Conservation (phyloP, 225 moss, liverwort and hornwort species). For the Takakia lepidozioides region DNA sequence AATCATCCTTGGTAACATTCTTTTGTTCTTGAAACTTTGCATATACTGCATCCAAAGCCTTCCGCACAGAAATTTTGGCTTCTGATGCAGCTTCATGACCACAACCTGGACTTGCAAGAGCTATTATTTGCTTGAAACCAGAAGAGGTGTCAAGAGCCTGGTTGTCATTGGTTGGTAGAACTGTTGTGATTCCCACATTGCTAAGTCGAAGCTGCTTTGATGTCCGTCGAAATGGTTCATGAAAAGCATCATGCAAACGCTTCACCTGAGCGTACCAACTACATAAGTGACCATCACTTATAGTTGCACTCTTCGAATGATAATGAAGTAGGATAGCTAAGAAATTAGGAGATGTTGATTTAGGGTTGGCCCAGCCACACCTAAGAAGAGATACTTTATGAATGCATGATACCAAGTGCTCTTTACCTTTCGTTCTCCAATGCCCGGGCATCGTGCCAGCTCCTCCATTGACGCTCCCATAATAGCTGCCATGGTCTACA, state of each 20-base stretch:
- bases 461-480: constrained; percentile 92
- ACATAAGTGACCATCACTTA: no score
- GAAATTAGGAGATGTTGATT: no score
- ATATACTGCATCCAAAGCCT: constrained; percentile 61
- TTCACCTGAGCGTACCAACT: constrained; percentile 49
- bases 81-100: neutral
- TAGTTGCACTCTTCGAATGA: no score
- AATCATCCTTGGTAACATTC: constrained; percentile 19
- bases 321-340: no score
- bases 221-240: constrained; percentile 85
- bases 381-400: no score
- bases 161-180: constrained; percentile 14
- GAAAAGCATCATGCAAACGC: constrained; percentile 88
- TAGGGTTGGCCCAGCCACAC: no score
- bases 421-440: constrained; percentile 90
- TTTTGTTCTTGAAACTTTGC: constrained; percentile 28
- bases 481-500: constrained; percentile 75
- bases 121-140: constrained; percentile 4
- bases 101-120: neutral
- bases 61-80: constrained; percentile 48
- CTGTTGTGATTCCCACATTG: constrained; percentile 18
- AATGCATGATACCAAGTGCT: no score
- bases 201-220: constrained; percentile 58
- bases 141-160: constrained; percentile 3
- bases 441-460: constrained; percentile 85